Conservation (phyloP, 2,329 filamentous ascomycete genomes). For the Claviceps arundinis region DNA sequence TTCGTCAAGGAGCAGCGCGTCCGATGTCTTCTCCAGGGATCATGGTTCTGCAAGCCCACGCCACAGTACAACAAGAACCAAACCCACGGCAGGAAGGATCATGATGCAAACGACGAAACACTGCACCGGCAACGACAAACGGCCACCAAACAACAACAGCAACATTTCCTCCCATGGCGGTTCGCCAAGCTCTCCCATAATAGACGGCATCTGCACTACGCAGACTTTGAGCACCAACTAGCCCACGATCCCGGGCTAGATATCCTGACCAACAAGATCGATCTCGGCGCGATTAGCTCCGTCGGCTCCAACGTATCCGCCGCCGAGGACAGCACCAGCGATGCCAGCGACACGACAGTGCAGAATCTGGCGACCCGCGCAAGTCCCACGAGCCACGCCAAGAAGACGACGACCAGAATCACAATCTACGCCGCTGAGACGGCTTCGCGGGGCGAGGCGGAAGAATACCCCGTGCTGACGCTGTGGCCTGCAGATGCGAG, state of each 20-base stretch:
- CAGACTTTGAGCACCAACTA: slow-evolving; percentile 60
- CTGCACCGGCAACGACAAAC: slow-evolving; percentile 26
- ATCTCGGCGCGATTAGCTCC: slow-evolving; percentile 76
- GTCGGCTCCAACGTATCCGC: slow-evolving; percentile 87
- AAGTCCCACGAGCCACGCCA: slow-evolving; percentile 26
- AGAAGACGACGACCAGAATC: slow-evolving; percentile 61
- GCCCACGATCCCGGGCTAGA: slow-evolving; percentile 58
- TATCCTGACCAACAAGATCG: slow-evolving; percentile 65
- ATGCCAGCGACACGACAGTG: slow-evolving; percentile 27
- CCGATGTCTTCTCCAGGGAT: slow-evolving; percentile 72
- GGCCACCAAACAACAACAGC: no score
- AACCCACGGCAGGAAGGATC: slow-evolving; percentile 16
- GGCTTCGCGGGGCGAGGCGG: slow-evolving; percentile 20
- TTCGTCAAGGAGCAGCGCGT: slow-evolving; percentile 97
- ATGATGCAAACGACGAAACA: slow-evolving; percentile 13
- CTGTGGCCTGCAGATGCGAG: slow-evolving; percentile 70
- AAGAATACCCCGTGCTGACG: slow-evolving; percentile 66
- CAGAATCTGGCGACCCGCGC: slow-evolving; percentile 21
- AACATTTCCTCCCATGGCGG: slow-evolving; percentile 43
- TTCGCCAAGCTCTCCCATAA: slow-evolving; percentile 87
- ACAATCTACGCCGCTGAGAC: slow-evolving; percentile 55
- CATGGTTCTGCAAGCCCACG: slow-evolving; percentile 61
- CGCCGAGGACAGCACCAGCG: slow-evolving; percentile 35
- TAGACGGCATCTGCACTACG: slow-evolving; percentile 77
- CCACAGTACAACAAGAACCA: slow-evolving; percentile 12